A percentile compares a stretch with the other conserved stretches of the same genome.
phyloP scores from a whole-genome alignment of 331 rosid species.

The Pyracantha coccinea region DNA sequence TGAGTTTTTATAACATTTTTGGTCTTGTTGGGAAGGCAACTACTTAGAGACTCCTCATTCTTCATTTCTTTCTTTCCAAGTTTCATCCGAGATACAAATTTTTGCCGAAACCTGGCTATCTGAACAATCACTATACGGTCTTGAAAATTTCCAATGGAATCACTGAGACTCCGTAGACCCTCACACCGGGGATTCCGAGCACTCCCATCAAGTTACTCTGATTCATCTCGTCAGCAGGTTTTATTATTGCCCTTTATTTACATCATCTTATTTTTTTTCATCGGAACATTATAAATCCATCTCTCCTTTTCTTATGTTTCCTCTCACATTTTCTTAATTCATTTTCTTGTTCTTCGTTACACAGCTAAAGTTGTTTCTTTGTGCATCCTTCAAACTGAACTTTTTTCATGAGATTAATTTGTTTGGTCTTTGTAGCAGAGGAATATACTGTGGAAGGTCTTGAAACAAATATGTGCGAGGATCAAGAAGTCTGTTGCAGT shows the following conservation, averaged over 20 bases:
- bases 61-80: neutral
- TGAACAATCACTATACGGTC: neutral
- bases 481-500: neutral
- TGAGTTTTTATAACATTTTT: neutral
- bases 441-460: neutral
- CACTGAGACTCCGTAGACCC: neutral
- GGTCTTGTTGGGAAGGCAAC: neutral
- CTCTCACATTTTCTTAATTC: neutral
- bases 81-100: neutral
- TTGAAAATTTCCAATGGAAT: neutral
- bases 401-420: neutral
- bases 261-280: neutral
- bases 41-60: neutral
- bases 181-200: neutral
- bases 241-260: neutral
- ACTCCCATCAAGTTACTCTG: neutral
- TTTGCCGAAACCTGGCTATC: neutral
- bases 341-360: neutral
- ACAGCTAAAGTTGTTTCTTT: neutral
- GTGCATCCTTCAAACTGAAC: neutral
- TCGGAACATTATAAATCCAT: neutral
- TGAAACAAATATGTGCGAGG: neutral
- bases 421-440: neutral
- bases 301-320: neutral
- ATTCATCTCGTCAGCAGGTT: neutral